Base-by-base conservation (phyloP, 2,329 filamentous ascomycete genomes). In the Talaromyces funiculosus region DNA sequence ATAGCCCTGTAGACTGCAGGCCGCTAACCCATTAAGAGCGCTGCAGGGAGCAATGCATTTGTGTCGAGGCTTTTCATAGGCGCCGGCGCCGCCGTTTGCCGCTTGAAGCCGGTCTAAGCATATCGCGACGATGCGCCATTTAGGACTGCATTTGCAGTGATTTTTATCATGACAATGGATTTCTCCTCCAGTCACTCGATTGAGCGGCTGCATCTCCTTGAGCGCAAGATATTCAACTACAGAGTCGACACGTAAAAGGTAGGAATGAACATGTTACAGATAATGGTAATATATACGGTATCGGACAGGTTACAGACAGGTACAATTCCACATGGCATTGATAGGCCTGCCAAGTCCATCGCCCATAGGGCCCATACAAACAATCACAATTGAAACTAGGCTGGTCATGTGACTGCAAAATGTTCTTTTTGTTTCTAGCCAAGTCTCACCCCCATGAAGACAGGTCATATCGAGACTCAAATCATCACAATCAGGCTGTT, bases 371-470 rank as follows among this genome's bases (percentile, higher is more conserved):
- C 22, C 24, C 43, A 47, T 47, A 47, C 43, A 47, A 47, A 47
- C 43, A 53, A 7, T n/a, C n/a, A n/a, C n/a, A n/a, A n/a, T n/a
- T n/a, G n/a, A n/a, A n/a, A n/a, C 31, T n/a, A 16, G 49, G 3
- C 2, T 12, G 49, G 29, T 37, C 31, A 37, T 33, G 49, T 53
- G 49, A 31, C n/a, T 33, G 29, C 29, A 53, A 33, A n/a, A 40
- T 33, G 20, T 54, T 54, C 51, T 54, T 40, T 54, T 37, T 37
- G 51, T 54, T 54, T 54, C 51, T 54, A 54, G 51, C 35, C 51
- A 37, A 54, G 51, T 40, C 51, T 54, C 10, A 26, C 12, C 16
- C 12, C 24, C 43, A 10, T 31, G 26, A 31, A 31, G 26, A 31
- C 45, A 20, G 26, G 26, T 33, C 47, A 51, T 33, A 20, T 51